phyloP scores from a whole-genome alignment of 352 stramenopile species.

The Sclerospora graminicola region DNA sequence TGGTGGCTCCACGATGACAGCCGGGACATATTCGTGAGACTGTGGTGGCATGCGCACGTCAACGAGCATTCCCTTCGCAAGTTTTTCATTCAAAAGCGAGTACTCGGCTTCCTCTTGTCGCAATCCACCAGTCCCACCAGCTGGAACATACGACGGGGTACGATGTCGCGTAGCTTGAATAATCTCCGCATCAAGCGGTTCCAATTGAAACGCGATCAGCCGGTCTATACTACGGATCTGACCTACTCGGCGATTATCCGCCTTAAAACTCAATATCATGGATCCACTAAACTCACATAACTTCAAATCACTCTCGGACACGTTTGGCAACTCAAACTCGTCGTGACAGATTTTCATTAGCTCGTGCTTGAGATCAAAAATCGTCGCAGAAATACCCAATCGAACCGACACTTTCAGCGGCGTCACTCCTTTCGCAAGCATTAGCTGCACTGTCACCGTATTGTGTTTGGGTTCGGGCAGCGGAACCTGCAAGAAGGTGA shows the following conservation, averaged over 20 bases:
- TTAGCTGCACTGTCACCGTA: slow-evolving; percentile 72
- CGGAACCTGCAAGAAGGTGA: slow-evolving; percentile 84
- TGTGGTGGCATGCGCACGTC: slow-evolving; percentile 62
- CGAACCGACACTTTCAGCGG: slow-evolving; percentile 76
- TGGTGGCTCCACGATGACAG: slow-evolving; percentile 41
- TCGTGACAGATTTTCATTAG: slow-evolving; percentile 70
- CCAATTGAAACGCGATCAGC: slow-evolving; percentile 78
- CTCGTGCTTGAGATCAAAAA: slow-evolving; percentile 82
- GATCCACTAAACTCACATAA: slow-evolving; percentile 79
- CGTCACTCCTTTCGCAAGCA: slow-evolving; percentile 57
- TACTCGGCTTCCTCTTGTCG: slow-evolving; percentile 36
- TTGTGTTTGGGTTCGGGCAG: slow-evolving; percentile 81
- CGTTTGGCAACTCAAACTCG: slow-evolving; percentile 52
- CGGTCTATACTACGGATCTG: slow-evolving; percentile 84
- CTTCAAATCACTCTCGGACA: slow-evolving; percentile 75
- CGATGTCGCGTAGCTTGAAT: slow-evolving; percentile 64
- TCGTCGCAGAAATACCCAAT: slow-evolving; percentile 69
- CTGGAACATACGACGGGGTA: slow-evolving; percentile 60
- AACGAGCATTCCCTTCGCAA: slow-evolving; percentile 52
- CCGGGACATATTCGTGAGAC: slow-evolving; percentile 63
- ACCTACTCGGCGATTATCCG: slow-evolving; percentile 69
- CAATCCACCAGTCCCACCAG: slow-evolving; percentile 10
- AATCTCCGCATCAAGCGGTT: slow-evolving; percentile 55
- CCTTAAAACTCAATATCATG: slow-evolving; percentile 84
- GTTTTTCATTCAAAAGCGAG: slow-evolving; percentile 40